phyloP scores from a whole-genome alignment of 768 basidiomycete genomes.

The Calocybe cyanea region DNA sequence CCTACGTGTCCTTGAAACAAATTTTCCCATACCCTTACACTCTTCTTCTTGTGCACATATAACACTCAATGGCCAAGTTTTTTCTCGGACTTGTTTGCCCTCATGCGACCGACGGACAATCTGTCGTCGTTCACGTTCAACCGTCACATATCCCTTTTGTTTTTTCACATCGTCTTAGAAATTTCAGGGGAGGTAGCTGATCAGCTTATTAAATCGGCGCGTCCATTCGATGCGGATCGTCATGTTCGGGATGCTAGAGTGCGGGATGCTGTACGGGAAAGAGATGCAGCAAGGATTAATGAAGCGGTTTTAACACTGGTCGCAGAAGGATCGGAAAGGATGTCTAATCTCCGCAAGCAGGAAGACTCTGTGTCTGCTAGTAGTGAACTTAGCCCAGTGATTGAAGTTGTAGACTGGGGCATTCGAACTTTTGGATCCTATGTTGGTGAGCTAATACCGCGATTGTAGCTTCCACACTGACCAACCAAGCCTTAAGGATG shows the following conservation, averaged over 20 bases:
- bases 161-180: slow-evolving; percentile 90
- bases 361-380: slow-evolving; percentile 37
- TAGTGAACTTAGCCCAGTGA: slow-evolving; percentile 50
- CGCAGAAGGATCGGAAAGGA: slow-evolving; percentile 61
- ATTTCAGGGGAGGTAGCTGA: slow-evolving; percentile 98
- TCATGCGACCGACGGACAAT: slow-evolving; percentile 62
- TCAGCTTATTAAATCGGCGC: slow-evolving; percentile 85
- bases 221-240: slow-evolving; percentile 64
- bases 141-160: slow-evolving; percentile 79
- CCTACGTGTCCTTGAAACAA: slow-evolving; percentile 84
- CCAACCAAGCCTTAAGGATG: slow-evolving; percentile 56
- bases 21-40: slow-evolving; percentile 85
- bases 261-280: slow-evolving; percentile 84
- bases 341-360: slow-evolving; percentile 48
- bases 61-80: slow-evolving; percentile 83
- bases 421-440: slow-evolving; percentile 90
- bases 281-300: slow-evolving; percentile 84
- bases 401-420: slow-evolving; percentile 91
- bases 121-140: slow-evolving; percentile 63
- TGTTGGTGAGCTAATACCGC: slow-evolving; percentile 63
- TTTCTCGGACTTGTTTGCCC: slow-evolving; percentile 72
- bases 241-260: slow-evolving; percentile 81
- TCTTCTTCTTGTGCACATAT: slow-evolving; percentile 87
- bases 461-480: not conserved
- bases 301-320: slow-evolving; percentile 84